A percentile compares a stretch with the other conserved stretches of the same genome.
These are phyloP conservation scores for Cladochytrium replicatum DNA, from an alignment of 192 early-diverging fungal species.

Conservation along the genomic window DNA sequence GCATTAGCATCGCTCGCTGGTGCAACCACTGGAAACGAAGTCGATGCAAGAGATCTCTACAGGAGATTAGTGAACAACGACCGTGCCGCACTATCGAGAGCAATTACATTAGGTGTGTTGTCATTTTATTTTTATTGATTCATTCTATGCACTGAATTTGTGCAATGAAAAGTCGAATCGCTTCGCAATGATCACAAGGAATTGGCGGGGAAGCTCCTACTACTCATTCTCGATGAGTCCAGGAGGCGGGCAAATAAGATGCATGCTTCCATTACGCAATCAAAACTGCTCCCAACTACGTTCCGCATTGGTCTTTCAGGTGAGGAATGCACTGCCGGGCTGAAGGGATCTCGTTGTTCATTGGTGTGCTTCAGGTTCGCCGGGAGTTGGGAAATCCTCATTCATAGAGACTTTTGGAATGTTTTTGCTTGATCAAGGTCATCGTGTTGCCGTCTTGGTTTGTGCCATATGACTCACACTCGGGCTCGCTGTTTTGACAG, in stretches of 20 bases:
- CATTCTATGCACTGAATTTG: neutral
- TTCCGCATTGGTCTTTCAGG: slow-evolving; percentile 74
- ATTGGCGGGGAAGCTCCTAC: slow-evolving; percentile 54
- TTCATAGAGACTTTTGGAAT: slow-evolving; percentile 80
- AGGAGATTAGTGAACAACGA: too few species aligned
- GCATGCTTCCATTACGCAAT: neutral
- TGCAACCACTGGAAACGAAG: too few species aligned
- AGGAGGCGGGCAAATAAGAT: neutral
- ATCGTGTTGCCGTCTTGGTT: slow-evolving; percentile 66
- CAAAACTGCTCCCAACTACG: slow-evolving; percentile 17
- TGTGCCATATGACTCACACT: neutral
- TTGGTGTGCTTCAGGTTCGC: slow-evolving; percentile 27
- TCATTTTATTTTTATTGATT: neutral
- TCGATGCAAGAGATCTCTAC: too few species aligned
- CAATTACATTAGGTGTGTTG: slow-evolving; percentile 52
- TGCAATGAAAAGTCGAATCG: slow-evolving; percentile 50
- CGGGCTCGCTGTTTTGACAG: slow-evolving; percentile 3
- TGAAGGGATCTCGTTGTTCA: neutral
- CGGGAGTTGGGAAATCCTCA: slow-evolving; percentile 78
- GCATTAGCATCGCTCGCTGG: too few species aligned
- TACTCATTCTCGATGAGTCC: slow-evolving; percentile 34
- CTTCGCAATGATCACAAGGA: slow-evolving; percentile 48
- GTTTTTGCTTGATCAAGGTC: slow-evolving; percentile 53
- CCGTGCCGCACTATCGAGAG: slow-evolving; percentile 44
- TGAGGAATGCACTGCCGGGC: neutral